These are phyloP conservation scores for Chytriomyces hyalinus DNA, from an alignment of 192 early-diverging fungal species.

Conservation along the genomic window DNA sequence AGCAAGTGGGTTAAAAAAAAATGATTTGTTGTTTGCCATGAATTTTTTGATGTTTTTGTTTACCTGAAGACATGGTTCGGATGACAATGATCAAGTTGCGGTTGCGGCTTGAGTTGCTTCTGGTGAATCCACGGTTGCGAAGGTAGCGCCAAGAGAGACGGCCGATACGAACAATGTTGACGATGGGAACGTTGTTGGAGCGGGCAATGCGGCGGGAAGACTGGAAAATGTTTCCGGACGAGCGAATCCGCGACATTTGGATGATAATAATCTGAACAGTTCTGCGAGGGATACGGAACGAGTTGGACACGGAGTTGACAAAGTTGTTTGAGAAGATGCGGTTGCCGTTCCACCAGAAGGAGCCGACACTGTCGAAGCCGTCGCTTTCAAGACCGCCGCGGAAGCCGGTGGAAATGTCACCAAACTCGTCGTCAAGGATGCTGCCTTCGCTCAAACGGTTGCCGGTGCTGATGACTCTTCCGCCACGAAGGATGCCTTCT, in stretches of 20 bases:
- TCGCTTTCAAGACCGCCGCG: too few relatives aligned
- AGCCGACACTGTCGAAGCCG: too few relatives aligned
- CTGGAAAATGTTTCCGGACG: neutral
- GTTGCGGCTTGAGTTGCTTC: neutral
- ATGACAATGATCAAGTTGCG: neutral
- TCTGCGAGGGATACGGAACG: neutral
- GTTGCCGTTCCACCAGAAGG: neutral
- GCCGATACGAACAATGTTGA: neutral
- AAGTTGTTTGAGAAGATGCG: neutral
- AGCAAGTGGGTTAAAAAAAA: too few relatives aligned
- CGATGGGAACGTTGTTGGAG: neutral
- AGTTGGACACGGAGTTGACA: neutral
- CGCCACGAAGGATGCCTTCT: too few relatives aligned
- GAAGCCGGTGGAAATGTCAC: too few relatives aligned
- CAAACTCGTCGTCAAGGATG: too few relatives aligned
- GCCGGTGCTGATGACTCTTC: too few relatives aligned
- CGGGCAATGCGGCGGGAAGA: neutral
- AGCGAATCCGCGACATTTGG: neutral
- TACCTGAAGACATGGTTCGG: neutral
- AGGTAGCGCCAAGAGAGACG: neutral
- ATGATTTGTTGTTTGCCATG: too few relatives aligned
- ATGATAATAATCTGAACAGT: neutral
- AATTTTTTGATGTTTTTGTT: too few relatives aligned
- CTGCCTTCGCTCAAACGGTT: too few relatives aligned
- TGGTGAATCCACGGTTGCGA: neutral